phyloP scores from a whole-genome alignment of 2,329 filamentous ascomycete genomes.

The Stagonosporopsis chrysanthemi region DNA sequence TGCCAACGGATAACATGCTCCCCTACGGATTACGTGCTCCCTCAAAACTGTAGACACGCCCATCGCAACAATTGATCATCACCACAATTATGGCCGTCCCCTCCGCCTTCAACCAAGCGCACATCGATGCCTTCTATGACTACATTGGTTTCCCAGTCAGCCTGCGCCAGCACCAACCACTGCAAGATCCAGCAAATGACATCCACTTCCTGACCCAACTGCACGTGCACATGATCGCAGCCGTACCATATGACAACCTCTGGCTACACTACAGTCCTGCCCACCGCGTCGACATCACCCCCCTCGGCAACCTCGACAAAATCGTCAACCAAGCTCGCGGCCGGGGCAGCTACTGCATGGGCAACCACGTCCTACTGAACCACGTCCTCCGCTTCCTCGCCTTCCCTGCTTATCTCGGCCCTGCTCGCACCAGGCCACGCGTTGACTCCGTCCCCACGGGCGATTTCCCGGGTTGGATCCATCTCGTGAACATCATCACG shows the following conservation, averaged over 20 bases:
- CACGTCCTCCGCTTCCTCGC: constrained; percentile 61
- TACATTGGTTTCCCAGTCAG: constrained; percentile 40
- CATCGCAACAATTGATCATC: not conserved
- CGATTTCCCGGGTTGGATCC: constrained; percentile 61
- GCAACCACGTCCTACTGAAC: constrained; percentile 63
- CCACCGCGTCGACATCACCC: constrained; percentile 51
- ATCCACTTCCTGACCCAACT: constrained; percentile 51
- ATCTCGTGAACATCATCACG: constrained; percentile 69
- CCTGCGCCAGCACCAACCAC: constrained; percentile 18
- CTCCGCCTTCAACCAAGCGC: constrained; percentile 33
- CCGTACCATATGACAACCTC: constrained; percentile 65
- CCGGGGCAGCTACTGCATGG: constrained; percentile 69
- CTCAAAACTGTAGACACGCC: not conserved
- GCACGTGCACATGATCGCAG: constrained; percentile 58
- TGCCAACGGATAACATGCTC: not conserved
- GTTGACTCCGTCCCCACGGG: constrained; percentile 45
- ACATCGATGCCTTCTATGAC: constrained; percentile 44
- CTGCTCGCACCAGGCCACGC: constrained; percentile 54
- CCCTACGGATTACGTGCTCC: too few species aligned
- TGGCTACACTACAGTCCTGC: constrained; percentile 58
- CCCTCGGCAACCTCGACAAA: constrained; percentile 59
- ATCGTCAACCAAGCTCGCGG: constrained; percentile 54
- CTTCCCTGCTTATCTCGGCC: constrained; percentile 63
- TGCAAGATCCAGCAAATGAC: constrained; percentile 23
- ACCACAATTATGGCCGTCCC: constrained; percentile 12